Evolutionary conservation across 306 rosid genomes (phyloP), one percentile per base, ranked within the genome.

Genomic region (Pueraria montana): DNA sequence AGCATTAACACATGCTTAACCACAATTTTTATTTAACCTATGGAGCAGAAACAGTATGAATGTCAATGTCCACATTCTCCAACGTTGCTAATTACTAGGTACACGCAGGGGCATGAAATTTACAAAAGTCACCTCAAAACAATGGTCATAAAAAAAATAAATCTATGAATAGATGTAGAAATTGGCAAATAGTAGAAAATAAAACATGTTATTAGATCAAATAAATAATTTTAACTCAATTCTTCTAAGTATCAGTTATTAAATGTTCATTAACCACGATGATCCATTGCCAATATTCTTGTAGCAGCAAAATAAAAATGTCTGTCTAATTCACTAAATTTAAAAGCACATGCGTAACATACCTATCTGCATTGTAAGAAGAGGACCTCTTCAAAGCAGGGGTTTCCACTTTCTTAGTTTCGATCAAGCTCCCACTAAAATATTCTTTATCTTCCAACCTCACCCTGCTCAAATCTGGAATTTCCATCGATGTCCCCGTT

Each of bases 311-410:
- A 18, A n/a, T n/a, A 11, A 65, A 42, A 18, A 4, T 4, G 23
- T 36, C 0, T 20, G 17, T 59, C 0, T 76, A 36, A 45, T 74
- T 52, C 45, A 43, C 11, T 77, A 53, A 50, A 52, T 30, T 63
- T 27, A 64, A 34, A 65, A 21, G 13, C 42, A 63, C 34, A 48
- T 36, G 6, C 8, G 16, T 18, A 38, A 80, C 87, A 26, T 86
- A 91, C 99, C 97, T 79, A 58, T 96, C 98, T 30, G 99, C 96
- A 84, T 94, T 90, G 91, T 89, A 93, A 55, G 99, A 96, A 48
- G 97, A 92, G 0, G 98, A 96, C 73, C 97, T 90, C 84, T 96
- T 92, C 59, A 96, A 77, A 12, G 87, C 24, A 55, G 96, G 92
- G 84, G 27, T 7, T 58, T 80, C 91, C 7, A 67, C 66, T 38